Percentiles rank a stretch among this genome's conserved stretches.
These are phyloP conservation scores for Blastobotrys petasosporus DNA, from an alignment of 1,139 yeast genomes.

Conservation along the genomic window DNA sequence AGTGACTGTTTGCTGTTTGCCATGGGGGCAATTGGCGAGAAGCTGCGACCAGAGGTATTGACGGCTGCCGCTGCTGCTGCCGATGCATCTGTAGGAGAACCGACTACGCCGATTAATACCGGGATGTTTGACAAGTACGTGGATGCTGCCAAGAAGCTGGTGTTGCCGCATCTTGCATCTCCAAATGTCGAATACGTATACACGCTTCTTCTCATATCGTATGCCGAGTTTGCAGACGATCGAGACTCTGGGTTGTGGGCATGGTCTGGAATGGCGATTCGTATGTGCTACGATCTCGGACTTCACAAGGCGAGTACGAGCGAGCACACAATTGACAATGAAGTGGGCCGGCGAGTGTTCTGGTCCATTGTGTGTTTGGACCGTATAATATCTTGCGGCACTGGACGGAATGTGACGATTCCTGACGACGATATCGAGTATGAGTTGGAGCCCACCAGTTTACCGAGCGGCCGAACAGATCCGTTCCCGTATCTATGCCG, in stretches of 20 bases:
- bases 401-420: slow-evolving; percentile 24
- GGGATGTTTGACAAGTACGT: slow-evolving; percentile 22
- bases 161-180: slow-evolving; percentile 26
- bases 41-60: slow-evolving; percentile 9
- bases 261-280: slow-evolving; percentile 30
- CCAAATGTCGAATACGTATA: slow-evolving; percentile 28
- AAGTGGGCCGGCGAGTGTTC: slow-evolving; percentile 20
- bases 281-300: slow-evolving; percentile 30
- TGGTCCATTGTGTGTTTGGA: slow-evolving; percentile 29
- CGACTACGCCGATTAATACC: slow-evolving; percentile 7
- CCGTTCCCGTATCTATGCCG: slow-evolving; percentile 29
- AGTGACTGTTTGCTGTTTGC: slow-evolving; percentile 25
- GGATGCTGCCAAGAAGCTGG: slow-evolving; percentile 24
- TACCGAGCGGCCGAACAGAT: slow-evolving; percentile 19
- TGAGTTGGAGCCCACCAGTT: slow-evolving; percentile 14
- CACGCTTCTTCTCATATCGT: slow-evolving; percentile 26
- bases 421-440: slow-evolving; percentile 23
- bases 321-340: slow-evolving; percentile 5
- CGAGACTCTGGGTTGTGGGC: slow-evolving; percentile 30
- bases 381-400: slow-evolving; percentile 28
- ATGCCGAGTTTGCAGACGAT: slow-evolving; percentile 28
- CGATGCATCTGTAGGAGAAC: slow-evolving; percentile 2
- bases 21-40: slow-evolving; percentile 24
- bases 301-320: slow-evolving; percentile 21
- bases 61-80: slow-evolving; percentile 2